Conservation (phyloP, 805 yeast genomes). For the Komagataella populi region DNA sequence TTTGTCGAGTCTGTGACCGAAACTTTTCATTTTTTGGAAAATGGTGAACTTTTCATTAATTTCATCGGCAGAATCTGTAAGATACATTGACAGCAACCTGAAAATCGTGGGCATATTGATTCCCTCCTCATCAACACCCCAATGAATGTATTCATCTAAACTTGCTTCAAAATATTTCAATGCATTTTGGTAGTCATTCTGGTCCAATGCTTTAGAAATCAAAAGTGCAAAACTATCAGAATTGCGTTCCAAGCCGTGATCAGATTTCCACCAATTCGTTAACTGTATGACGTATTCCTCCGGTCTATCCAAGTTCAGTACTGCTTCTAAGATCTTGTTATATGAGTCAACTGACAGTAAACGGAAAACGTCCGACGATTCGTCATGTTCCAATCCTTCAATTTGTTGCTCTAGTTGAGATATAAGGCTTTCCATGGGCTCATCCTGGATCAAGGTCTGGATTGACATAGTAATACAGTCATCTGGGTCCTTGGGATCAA, state of each 20-base stretch:
- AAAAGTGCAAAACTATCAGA: slow-evolving; percentile 21
- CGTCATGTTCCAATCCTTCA: slow-evolving; percentile 8
- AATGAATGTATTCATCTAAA: slow-evolving; percentile 23
- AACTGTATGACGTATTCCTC: slow-evolving; percentile 12
- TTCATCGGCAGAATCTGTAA: slow-evolving; percentile 1
- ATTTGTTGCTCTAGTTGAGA: slow-evolving; percentile 15
- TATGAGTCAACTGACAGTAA: slow-evolving; percentile 8
- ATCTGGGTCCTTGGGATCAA: not conserved
- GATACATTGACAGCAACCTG: slow-evolving; percentile 10
- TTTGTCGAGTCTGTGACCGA: slow-evolving; percentile 19
- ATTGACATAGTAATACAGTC: not conserved
- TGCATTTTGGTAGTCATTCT: slow-evolving; percentile 20
- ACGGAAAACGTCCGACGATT: not conserved
- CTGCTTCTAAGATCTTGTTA: slow-evolving; percentile 12
- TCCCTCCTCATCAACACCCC: slow-evolving; percentile 24
- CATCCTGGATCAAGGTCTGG: not conserved
- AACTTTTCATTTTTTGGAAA: slow-evolving; percentile 6
- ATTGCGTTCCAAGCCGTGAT: slow-evolving; percentile 19
- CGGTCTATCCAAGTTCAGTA: slow-evolving; percentile 15
- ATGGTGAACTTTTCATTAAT: slow-evolving; percentile 2
- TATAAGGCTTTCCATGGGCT: slow-evolving; percentile 4
- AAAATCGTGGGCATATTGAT: slow-evolving; percentile 14
- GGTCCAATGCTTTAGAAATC: slow-evolving; percentile 18
- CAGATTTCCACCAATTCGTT: slow-evolving; percentile 15
- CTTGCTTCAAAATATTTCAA: slow-evolving; percentile 21